Base-by-base conservation (phyloP, 306 rosid species). In the Carpinus viminea region DNA sequence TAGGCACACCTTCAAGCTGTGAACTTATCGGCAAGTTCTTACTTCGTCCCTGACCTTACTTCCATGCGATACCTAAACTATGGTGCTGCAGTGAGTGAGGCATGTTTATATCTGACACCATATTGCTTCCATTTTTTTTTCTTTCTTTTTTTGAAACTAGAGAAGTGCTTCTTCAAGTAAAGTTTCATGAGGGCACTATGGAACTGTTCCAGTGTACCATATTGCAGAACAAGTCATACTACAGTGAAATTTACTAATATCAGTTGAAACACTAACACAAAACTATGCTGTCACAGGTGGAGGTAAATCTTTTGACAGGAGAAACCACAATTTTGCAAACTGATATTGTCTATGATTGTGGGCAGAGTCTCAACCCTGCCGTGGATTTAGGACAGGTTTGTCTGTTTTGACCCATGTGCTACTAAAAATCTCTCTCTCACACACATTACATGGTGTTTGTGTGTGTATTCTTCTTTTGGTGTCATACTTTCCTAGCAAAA, bases 321-420 rank as follows among this genome's bases (percentile, higher is more conserved):
- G 93, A 83, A 86, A 92, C 98, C 79, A 87, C 80, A 64, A 76
- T 92, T 79, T 83, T 92, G 79, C 95, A 80, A 82, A 76, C 93
- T 3, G 98, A 95, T 86, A 89, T 95, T 52, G 72, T 95, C 81
- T 95, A 92, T 75, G 98, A 95, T 80, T 95, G 98, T 78, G 98
- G 98, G 75, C 96, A 88, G 86, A 88, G 93, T 87, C 98, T 95
- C 83, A 95, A 95, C 87, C 98, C 98, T 61, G 98, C 97, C 17
- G 97, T 95, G 74, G 98, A 95, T 89, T 86, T 95, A 83, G 98
- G 98, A 88, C 98, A 94, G 95, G 98, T 92, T 55, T 73, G 64
- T 61, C 21, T 12, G 59, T 52, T 52, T 12, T 13, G 15, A 20
- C 46, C 24, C 46, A 53, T 60, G 60, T 66, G 8, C 69, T 72